Percentiles rank a stretch among this genome's conserved stretches.
Evolutionary conservation across 2,329 filamentous ascomycete species (phyloP).

Genomic region (Epichloe bromicola): DNA sequence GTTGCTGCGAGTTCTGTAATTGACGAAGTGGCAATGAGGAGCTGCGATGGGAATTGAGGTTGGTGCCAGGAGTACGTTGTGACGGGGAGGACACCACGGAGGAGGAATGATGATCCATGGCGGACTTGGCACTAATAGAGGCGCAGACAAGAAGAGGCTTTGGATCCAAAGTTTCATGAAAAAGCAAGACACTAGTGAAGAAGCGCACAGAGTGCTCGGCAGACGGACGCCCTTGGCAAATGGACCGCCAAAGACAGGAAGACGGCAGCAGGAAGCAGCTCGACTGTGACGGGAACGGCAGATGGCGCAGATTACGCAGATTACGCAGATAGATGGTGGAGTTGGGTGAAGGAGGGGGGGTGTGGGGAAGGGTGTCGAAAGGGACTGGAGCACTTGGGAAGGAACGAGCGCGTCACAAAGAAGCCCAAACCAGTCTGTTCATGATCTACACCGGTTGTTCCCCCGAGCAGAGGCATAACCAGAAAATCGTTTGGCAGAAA

Average conservation of each 20-base stretch:
- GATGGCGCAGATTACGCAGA: constrained; percentile 1
- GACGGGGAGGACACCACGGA: constrained; percentile 9
- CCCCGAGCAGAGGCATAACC: background rate
- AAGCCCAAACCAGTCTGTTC: background rate
- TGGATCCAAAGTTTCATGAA: constrained; percentile 1
- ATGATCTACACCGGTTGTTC: too few relatives aligned
- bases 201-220: background rate
- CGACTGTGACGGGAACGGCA: constrained; percentile 1
- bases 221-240: background rate
- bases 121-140: constrained; percentile 13
- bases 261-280: background rate
- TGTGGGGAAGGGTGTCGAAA: background rate
- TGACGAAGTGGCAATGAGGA: constrained; percentile 3
- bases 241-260: background rate
- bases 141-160: background rate
- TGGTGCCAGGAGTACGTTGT: constrained; percentile 9
- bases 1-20: constrained; percentile 6
- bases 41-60: constrained; percentile 5
- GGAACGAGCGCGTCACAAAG: background rate
- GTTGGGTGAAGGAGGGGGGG: background rate
- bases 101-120: constrained; percentile 18
- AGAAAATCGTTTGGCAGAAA: too few relatives aligned
- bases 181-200: background rate
- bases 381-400: background rate
- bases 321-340: background rate